Percentiles rank a stretch among this genome's conserved stretches.
Conservation (phyloP, 768 basidiomycete species). For the Suillus subluteus region DNA sequence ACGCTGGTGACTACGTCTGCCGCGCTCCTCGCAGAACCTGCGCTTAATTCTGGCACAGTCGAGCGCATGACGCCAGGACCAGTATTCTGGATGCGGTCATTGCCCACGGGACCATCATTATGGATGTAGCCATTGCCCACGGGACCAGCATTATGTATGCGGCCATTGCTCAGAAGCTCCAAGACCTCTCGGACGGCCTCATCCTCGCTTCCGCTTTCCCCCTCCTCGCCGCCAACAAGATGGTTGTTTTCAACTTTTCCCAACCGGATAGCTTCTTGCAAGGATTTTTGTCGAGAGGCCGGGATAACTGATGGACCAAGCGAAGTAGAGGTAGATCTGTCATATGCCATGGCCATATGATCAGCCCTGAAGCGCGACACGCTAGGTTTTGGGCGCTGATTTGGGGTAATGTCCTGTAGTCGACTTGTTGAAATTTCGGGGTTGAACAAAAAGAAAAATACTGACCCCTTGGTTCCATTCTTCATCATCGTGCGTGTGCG, state of each 20-base stretch:
- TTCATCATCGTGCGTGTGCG: slow-evolving; percentile 46
- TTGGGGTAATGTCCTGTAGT: slow-evolving; percentile 45
- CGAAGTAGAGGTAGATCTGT: slow-evolving; percentile 44
- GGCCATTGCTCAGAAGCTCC: slow-evolving; percentile 53
- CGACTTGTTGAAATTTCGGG: slow-evolving; percentile 6
- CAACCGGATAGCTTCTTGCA: slow-evolving; percentile 56
- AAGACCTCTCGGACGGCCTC: slow-evolving; percentile 52
- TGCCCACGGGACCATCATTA: no score
- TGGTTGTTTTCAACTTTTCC: slow-evolving; percentile 57
- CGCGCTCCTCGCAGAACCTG: slow-evolving; percentile 1
- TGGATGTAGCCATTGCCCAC: no score
- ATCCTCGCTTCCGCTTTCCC: slow-evolving; percentile 60
- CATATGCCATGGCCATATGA: slow-evolving; percentile 53
- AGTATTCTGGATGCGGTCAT: slow-evolving; percentile 39
- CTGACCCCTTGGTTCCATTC: slow-evolving; percentile 51
- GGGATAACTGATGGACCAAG: slow-evolving; percentile 48
- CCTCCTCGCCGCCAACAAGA: slow-evolving; percentile 53
- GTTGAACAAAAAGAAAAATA: slow-evolving; percentile 12
- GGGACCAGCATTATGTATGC: slow-evolving; percentile 50
- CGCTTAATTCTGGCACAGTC: slow-evolving; percentile 17
- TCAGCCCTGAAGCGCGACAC: slow-evolving; percentile 71
- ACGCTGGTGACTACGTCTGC: neutral
- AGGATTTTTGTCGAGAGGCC: slow-evolving; percentile 46
- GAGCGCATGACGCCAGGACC: slow-evolving; percentile 43
- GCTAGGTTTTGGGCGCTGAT: slow-evolving; percentile 48